Evolutionary conservation across 306 rosid species (phyloP).

Genomic region (Amphicarpaea edgeworthii): DNA sequence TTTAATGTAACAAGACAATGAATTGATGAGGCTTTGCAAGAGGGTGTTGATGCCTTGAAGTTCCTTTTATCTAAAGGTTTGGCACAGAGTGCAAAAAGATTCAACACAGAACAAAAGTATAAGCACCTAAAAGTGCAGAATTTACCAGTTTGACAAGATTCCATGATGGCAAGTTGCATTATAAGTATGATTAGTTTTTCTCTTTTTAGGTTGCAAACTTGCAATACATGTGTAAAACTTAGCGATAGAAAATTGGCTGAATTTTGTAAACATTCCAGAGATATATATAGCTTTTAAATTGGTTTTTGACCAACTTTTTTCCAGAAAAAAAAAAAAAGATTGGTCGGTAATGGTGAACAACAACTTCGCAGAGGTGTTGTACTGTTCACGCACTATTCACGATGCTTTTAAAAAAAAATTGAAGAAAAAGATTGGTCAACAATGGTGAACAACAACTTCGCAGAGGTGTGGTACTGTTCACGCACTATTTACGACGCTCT

Average conservation of each 20-base stretch:
- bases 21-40: constrained; percentile 61
- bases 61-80: constrained; percentile 60
- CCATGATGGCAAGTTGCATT: constrained; percentile 30
- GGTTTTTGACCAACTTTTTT: constrained; percentile 18
- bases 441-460: too few relatives aligned
- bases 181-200: constrained; percentile 25
- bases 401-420: too few relatives aligned
- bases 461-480: too few relatives aligned
- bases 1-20: constrained; percentile 73
- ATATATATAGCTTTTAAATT: neutral
- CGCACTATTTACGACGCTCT: too few relatives aligned
- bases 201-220: constrained; percentile 12
- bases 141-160: constrained; percentile 53
- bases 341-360: too few relatives aligned
- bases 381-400: too few relatives aligned
- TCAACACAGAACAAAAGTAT: constrained; percentile 80
- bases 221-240: constrained; percentile 18
- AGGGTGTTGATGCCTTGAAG: constrained; percentile 69
- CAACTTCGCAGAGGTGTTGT: too few relatives aligned
- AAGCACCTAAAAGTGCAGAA: constrained; percentile 76
- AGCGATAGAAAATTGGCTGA: constrained; percentile 10
- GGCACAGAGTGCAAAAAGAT: constrained; percentile 67
- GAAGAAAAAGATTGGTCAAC: too few relatives aligned
- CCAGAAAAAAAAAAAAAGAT: too few relatives aligned
- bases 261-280: constrained; percentile 30